Percentiles rank a stretch among this genome's conserved stretches.
phyloP scores from a whole-genome alignment of 306 rosid species.

The Rubus idaeus region DNA sequence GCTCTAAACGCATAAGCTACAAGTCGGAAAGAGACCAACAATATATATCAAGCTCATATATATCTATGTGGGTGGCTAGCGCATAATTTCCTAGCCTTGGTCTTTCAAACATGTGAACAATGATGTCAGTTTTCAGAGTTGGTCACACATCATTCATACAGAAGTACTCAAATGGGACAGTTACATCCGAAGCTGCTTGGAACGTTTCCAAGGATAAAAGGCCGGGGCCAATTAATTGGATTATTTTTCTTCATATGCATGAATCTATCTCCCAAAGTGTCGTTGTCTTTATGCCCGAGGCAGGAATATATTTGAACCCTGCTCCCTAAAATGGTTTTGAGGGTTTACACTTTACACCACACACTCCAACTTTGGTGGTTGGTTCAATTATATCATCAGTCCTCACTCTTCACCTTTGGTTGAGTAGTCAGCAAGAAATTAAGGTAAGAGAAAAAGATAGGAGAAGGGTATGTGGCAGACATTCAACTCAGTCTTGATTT shows the following conservation, averaged over 20 bases:
- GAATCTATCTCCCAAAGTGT: not conserved
- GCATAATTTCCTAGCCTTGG: not conserved
- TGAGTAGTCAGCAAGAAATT: not conserved
- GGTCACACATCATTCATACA: not conserved
- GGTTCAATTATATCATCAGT: not conserved
- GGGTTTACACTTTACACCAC: not conserved
- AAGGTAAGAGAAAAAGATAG: not conserved
- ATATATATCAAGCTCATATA: no score
- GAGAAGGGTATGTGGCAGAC: not conserved
- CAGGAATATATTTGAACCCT: not conserved
- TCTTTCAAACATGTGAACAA: not conserved
- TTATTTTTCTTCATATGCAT: not conserved
- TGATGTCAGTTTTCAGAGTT: not conserved
- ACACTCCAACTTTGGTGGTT: not conserved
- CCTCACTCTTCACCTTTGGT: not conserved
- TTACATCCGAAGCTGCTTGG: not conserved
- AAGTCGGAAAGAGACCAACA: no score
- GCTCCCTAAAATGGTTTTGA: not conserved
- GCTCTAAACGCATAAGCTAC: not conserved
- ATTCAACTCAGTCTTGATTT: slow-evolving; percentile 1
- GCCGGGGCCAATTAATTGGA: no score
- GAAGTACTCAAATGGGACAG: not conserved
- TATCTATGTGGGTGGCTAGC: not conserved
- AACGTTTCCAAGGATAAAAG: not conserved
- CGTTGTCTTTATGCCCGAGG: not conserved